Evolutionary conservation across 2,329 filamentous ascomycete species (phyloP).

Genomic region (Diplocarpon rosae): DNA sequence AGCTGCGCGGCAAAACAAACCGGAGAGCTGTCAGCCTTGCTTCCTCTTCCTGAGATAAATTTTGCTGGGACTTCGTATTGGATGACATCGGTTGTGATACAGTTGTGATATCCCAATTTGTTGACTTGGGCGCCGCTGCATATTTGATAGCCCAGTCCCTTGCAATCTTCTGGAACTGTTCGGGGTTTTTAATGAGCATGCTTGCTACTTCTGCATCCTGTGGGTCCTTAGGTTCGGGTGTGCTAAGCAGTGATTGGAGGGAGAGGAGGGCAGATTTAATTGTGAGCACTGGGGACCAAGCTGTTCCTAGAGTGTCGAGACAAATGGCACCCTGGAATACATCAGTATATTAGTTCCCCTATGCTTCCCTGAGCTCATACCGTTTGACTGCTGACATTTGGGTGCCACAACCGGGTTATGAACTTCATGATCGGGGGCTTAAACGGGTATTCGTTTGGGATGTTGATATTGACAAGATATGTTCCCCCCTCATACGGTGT

Average conservation of each 20-base stretch:
- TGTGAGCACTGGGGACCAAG: constrained; percentile 93
- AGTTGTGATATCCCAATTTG: constrained; percentile 35
- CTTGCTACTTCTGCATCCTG: constrained; percentile 92
- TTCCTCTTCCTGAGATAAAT: constrained; percentile 21
- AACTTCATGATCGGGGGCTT: constrained; percentile 86
- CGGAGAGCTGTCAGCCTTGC: constrained; percentile 15
- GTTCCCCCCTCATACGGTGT: constrained; percentile 86
- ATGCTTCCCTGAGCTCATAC: constrained; percentile 39
- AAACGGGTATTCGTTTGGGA: constrained; percentile 87
- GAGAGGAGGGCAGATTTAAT: constrained; percentile 93
- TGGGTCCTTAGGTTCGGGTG: constrained; percentile 89
- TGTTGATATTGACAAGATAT: constrained; percentile 73
- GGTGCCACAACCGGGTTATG: constrained; percentile 90
- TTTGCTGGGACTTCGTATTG: constrained; percentile 18
- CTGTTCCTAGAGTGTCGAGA: constrained; percentile 77
- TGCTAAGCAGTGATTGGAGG: constrained; percentile 83
- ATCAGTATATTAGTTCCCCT: constrained; percentile 18
- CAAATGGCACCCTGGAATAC: constrained; percentile 76
- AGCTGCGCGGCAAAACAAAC: constrained; percentile 5
- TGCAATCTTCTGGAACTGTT: constrained; percentile 70
- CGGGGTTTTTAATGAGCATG: constrained; percentile 73
- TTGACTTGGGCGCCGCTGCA: constrained; percentile 60
- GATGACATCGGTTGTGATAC: constrained; percentile 16
- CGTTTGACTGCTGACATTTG: constrained; percentile 89
- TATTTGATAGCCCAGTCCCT: constrained; percentile 83